These are phyloP conservation scores for Hypsizygus ulmarius DNA, from an alignment of 1,284 basidiomycete genomes.

Conservation along the genomic window DNA sequence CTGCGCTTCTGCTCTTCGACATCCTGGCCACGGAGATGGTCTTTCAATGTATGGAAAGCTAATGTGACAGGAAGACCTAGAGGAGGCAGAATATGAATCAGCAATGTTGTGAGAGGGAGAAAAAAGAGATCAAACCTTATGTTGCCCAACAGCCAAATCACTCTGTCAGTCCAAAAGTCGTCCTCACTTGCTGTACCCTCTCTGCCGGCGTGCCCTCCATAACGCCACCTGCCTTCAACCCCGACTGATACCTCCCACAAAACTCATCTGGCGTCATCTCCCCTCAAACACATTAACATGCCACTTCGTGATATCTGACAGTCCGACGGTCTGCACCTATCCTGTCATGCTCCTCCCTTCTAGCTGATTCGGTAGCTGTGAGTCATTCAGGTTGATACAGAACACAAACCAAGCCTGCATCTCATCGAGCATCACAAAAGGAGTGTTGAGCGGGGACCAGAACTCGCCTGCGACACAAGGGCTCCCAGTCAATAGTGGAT, in stretches of 20 bases:
- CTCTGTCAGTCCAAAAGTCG: conserved; percentile 66
- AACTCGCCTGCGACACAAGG: conserved; percentile 92
- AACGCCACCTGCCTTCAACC: conserved; percentile 47
- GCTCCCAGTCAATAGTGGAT: conserved; percentile 24
- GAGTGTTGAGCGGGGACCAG: conserved; percentile 75
- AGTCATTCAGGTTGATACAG: conserved; percentile 93
- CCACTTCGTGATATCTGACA: conserved; percentile 77
- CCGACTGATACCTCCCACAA: conserved; percentile 75
- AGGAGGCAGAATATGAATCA: conserved; percentile 4
- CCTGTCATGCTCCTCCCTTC: conserved; percentile 91
- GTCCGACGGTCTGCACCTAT: conserved; percentile 81
- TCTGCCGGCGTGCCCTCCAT: conserved; percentile 54
- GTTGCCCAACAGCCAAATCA: conserved; percentile 72
- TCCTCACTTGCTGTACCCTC: conserved; percentile 58
- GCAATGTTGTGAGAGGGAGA: neutral
- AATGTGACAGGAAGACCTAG: conserved; percentile 91
- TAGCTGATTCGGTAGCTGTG: conserved; percentile 90
- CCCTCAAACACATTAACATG: conserved; percentile 71
- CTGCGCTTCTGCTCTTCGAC: conserved; percentile 84
- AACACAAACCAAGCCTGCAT: conserved; percentile 92
- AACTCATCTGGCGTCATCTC: conserved; percentile 89
- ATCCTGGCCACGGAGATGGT: conserved; percentile 80
- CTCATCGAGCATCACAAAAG: conserved; percentile 89
- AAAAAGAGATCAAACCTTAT: conserved; percentile 51
- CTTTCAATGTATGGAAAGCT: conserved; percentile 89